Evolutionary conservation across 352 stramenopile genomes (phyloP), one percentile per base, ranked within the genome.

Genomic region (Globisporangium uncinulatum): DNA sequence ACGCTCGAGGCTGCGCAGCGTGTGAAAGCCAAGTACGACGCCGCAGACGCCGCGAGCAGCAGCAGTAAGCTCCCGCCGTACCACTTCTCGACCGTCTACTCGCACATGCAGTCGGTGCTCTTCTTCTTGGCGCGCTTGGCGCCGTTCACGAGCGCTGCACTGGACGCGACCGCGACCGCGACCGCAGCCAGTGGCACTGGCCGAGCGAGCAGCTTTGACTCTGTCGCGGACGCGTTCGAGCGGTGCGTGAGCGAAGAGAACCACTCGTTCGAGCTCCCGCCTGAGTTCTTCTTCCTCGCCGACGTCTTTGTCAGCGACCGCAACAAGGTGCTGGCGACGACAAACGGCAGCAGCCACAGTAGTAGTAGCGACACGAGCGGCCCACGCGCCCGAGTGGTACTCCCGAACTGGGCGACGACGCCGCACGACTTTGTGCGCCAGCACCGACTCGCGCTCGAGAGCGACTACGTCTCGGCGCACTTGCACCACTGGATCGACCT

Each of bases 401-500:
- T 99, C 46, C 98, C 98, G 20, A 89, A 86, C 21, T 99, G 97
- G 97, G 97, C 97, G 9, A 88, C 93, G 6, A 97, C 93, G 24
- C 63, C 94, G 11, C 90, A 98, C 59, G 83, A 97, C 49, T 99
- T 99, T 63, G 92, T 99, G 21, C 85, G 89, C 20, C 86, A 98
- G 49, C 97, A 97, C 69, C 91, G 93, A 10, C 63, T 97, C 54
- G 96, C 98, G 10, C 84, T 99, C 24, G 98, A 99, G 72, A 98
- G 92, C 68, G 96, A 99, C 46, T 97, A 97, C 64, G 97, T 99
- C 1, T 99, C 96, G 42, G 86, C 74, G 55, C 87, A 99, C 61
- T 82, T 99, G 19, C 96, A 99, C 69, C 74, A 94, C 69, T 99
- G 98, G 98, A 97, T 99, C 36, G 97, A 99, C 78, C 82, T 99